Evolutionary conservation across 192 early-diverging fungal species (phyloP).

Genomic region (Paraglomus brasilianum): DNA sequence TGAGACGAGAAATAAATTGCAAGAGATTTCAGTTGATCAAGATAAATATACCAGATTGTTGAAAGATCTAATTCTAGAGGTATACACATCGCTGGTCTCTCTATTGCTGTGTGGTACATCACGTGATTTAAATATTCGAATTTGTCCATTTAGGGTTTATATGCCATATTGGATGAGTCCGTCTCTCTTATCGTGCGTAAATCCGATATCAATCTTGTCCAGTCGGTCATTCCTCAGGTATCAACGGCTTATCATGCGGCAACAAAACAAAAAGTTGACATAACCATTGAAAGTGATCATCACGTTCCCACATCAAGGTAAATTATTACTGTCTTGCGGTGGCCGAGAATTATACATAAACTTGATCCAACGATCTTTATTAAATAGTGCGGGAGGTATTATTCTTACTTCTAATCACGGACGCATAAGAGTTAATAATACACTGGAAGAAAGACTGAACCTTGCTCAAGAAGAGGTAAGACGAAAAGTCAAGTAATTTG

Average conservation of each 20-base stretch:
- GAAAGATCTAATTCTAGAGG: constrained; percentile 76
- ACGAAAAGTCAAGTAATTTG: neutral
- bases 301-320: constrained; percentile 69
- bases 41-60: constrained; percentile 65
- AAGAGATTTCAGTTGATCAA: constrained; percentile 55
- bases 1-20: constrained; percentile 65
- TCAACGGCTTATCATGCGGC: constrained; percentile 56
- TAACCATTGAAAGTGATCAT: constrained; percentile 58
- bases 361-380: neutral
- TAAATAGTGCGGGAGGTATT: constrained; percentile 84
- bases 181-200: constrained; percentile 72
- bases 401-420: constrained; percentile 74
- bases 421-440: constrained; percentile 85
- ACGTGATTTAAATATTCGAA: neutral
- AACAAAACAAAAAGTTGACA: constrained; percentile 44
- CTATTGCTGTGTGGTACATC: neutral
- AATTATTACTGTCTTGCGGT: neutral
- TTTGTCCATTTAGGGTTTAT: constrained; percentile 57
- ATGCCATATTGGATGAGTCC: constrained; percentile 80
- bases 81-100: constrained; percentile 16
- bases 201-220: constrained; percentile 63
- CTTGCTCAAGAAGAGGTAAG: constrained; percentile 75
- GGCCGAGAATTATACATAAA: neutral
- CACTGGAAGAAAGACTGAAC: constrained; percentile 85
- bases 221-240: constrained; percentile 54